Conservation (phyloP, 2,329 filamentous ascomycete species). For the Fusarium sp. region DNA sequence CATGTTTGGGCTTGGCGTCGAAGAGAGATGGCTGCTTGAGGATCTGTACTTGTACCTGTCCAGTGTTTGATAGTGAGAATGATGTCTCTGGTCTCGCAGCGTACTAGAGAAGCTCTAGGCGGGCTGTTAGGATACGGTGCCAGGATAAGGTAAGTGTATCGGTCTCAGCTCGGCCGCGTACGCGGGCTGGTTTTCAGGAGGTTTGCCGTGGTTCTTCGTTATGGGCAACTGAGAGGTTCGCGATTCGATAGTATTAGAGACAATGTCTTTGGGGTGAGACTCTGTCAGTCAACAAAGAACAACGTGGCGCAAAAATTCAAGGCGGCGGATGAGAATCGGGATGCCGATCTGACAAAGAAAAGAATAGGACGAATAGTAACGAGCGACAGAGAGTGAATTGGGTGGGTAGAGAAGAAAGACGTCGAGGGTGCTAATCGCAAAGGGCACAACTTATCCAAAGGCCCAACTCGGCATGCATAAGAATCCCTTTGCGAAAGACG, state of each 20-base stretch:
- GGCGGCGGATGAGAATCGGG: constrained; percentile 16
- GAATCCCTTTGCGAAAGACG: constrained; percentile 2
- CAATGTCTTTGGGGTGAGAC: constrained; percentile 24
- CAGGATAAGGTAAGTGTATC: constrained; percentile 12
- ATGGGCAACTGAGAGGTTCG: constrained; percentile 17
- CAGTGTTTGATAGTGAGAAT: constrained; percentile 3
- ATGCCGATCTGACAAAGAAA: constrained; percentile 33
- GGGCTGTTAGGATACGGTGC: constrained; percentile 25
- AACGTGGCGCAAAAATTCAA: constrained; percentile 37
- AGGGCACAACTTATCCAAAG: constrained; percentile 11
- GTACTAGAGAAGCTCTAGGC: constrained; percentile 12
- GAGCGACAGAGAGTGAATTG: constrained; percentile 22
- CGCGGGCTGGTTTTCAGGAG: constrained; percentile 22
- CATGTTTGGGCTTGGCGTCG: constrained; percentile 38
- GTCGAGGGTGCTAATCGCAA: constrained; percentile 11
- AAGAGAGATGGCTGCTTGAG: neutral
- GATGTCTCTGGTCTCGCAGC: constrained; percentile 14
- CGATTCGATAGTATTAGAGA: constrained; percentile 33
- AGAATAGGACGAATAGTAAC: constrained; percentile 21
- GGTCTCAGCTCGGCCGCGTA: constrained; percentile 29
- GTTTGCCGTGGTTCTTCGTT: constrained; percentile 21
- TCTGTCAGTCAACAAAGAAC: constrained; percentile 28
- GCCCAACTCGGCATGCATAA: constrained; percentile 20
- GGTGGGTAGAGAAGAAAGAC: constrained; percentile 7
- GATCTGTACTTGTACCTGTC: neutral